Evolutionary conservation across 2,329 filamentous ascomycete species (phyloP).

Genomic region (Sclerotinia minor): DNA sequence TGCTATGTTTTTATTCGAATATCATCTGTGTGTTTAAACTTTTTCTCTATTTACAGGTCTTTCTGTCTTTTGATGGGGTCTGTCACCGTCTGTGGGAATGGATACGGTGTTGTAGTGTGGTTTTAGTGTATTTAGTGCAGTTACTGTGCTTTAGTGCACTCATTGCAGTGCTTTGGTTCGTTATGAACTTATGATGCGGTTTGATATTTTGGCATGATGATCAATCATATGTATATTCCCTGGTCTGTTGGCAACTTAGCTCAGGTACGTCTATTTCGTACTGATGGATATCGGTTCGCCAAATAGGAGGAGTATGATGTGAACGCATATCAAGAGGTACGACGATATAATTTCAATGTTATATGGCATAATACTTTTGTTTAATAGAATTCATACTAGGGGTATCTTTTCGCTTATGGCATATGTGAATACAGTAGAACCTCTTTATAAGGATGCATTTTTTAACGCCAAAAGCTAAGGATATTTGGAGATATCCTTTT

Average conservation of each 20-base stretch:
- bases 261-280: not conserved
- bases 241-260: not conserved
- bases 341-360: not conserved
- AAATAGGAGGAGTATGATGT: not conserved
- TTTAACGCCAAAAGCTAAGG: too few relatives aligned
- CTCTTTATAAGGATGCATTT: too few relatives aligned
- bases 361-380: not conserved
- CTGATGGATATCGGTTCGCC: not conserved
- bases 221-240: not conserved
- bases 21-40: conserved; percentile 3
- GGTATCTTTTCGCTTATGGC: not conserved
- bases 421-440: too few relatives aligned
- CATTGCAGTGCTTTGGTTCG: not conserved
- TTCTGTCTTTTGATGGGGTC: not conserved
- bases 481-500: too few relatives aligned
- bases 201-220: not conserved
- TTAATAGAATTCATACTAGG: not conserved
- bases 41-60: not conserved
- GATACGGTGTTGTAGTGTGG: too few relatives aligned
- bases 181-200: not conserved
- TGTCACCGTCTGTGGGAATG: not conserved
- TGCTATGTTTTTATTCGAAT: not conserved
- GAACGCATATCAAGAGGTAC: not conserved
- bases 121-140: too few relatives aligned
- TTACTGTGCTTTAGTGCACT: too few relatives aligned